Evolutionary conservation across 495 filamentous ascomycete genomes (phyloP).

Genomic region (Penicillium pancosmium): DNA sequence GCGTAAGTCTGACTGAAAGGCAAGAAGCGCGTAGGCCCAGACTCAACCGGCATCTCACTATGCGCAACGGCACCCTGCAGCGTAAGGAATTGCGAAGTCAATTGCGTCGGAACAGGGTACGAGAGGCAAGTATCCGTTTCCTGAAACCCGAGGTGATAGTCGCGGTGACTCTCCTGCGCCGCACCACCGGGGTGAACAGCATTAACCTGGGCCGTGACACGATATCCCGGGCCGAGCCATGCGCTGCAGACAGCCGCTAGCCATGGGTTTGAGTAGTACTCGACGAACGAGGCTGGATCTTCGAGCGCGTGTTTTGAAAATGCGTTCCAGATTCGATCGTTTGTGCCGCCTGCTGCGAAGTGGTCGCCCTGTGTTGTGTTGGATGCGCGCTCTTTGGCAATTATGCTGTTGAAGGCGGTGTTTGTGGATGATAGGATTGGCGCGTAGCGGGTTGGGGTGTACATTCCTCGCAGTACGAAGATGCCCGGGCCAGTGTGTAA

Average conservation of each 20-base stretch:
- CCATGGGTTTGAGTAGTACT: slow-evolving; percentile 59
- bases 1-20: slow-evolving; percentile 56
- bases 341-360: slow-evolving; percentile 50
- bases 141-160: slow-evolving; percentile 62
- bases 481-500: slow-evolving; percentile 54
- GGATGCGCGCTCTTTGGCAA: slow-evolving; percentile 36
- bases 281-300: slow-evolving; percentile 48
- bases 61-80: slow-evolving; percentile 62
- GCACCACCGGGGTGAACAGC: slow-evolving; percentile 54
- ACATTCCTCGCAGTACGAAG: slow-evolving; percentile 53
- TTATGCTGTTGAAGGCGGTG: slow-evolving; percentile 46
- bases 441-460: slow-evolving; percentile 28
- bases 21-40: slow-evolving; percentile 56
- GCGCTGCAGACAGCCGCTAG: slow-evolving; percentile 44
- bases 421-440: slow-evolving; percentile 43
- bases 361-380: slow-evolving; percentile 51
- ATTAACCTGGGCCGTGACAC: slow-evolving; percentile 59
- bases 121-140: slow-evolving; percentile 31
- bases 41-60: slow-evolving; percentile 54
- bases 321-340: slow-evolving; percentile 61
- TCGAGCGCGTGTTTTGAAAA: slow-evolving; percentile 56
- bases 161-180: slow-evolving; percentile 55
- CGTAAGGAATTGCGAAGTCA: slow-evolving; percentile 51
- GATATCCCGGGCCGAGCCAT: slow-evolving; percentile 57
- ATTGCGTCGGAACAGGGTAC: slow-evolving; percentile 49